These are phyloP conservation scores for Brettanomyces naardenensis DNA, from an alignment of 805 yeast species.

Conservation along the genomic window DNA sequence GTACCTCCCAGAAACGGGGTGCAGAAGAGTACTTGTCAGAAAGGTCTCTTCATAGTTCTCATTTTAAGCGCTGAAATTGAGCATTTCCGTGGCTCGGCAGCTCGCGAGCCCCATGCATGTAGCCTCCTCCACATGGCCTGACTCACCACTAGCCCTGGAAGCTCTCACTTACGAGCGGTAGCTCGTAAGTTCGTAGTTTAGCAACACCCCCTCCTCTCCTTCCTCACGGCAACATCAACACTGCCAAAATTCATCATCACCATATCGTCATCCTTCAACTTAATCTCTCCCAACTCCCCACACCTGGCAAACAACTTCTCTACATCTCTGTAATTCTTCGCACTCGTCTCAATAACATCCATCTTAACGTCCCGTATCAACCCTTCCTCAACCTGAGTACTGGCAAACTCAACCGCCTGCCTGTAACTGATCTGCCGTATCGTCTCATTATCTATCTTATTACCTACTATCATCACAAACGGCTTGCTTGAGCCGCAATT, in stretches of 20 bases:
- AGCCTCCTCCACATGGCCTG: too few species aligned
- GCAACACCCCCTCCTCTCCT: constrained; percentile 1
- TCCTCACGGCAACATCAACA: constrained; percentile 14
- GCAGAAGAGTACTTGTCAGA: too few species aligned
- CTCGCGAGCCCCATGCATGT: too few species aligned
- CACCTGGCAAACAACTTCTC: constrained; percentile 21
- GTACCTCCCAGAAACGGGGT: too few species aligned
- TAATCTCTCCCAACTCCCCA: constrained; percentile 18
- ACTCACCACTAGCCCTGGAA: too few species aligned
- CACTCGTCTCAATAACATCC: constrained; percentile 23
- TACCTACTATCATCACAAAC: constrained; percentile 44
- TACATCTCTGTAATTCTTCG: constrained; percentile 20
- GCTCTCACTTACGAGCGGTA: too few species aligned
- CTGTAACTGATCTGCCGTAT: constrained; percentile 22
- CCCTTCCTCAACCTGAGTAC: constrained; percentile 13
- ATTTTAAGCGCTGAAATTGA: too few species aligned
- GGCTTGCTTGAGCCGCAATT: constrained; percentile 42
- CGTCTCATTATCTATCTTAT: constrained; percentile 34
- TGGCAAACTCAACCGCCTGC: constrained; percentile 25
- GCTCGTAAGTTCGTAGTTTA: too few species aligned
- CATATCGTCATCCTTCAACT: constrained; percentile 12
- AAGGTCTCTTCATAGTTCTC: too few species aligned
- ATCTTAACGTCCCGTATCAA: constrained; percentile 17
- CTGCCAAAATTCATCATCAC: constrained; percentile 19
- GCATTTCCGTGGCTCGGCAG: too few species aligned